Evolutionary conservation across 2,329 filamentous ascomycete species (phyloP).

Genomic region (Bipolaris zeicola): DNA sequence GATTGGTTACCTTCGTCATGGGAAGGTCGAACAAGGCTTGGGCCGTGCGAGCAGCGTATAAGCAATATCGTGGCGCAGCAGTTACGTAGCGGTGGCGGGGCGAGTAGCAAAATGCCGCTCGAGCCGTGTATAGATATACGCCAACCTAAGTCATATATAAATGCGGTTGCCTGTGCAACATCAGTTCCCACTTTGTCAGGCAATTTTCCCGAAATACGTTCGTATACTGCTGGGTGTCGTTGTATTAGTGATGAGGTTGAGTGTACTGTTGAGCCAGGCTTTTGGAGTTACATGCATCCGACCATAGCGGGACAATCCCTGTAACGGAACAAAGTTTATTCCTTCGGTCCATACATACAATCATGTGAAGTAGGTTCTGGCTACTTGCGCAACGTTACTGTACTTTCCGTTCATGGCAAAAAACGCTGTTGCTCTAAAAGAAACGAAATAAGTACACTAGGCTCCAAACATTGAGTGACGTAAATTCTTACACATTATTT

Average conservation of each 20-base stretch:
- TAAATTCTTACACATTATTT: not conserved
- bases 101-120: constrained; percentile 19
- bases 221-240: not conserved
- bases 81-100: constrained; percentile 30
- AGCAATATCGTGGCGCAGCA: constrained; percentile 22
- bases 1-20: constrained; percentile 11
- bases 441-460: too few species aligned
- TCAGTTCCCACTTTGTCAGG: not conserved
- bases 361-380: too few species aligned
- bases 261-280: too few species aligned
- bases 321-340: not conserved
- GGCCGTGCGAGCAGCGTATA: constrained; percentile 20
- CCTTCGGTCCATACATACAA: not conserved
- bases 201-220: not conserved
- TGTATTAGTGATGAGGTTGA: not conserved
- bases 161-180: not conserved
- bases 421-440: too few species aligned
- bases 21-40: constrained; percentile 1
- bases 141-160: not conserved
- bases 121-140: constrained; percentile 5
- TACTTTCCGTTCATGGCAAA: too few species aligned
- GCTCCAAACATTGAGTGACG: too few species aligned
- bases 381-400: too few species aligned
- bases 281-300: not conserved
- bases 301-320: not conserved